These are phyloP conservation scores for Phoma herbarum DNA, from an alignment of 2,329 filamentous ascomycete genomes.

Conservation along the genomic window DNA sequence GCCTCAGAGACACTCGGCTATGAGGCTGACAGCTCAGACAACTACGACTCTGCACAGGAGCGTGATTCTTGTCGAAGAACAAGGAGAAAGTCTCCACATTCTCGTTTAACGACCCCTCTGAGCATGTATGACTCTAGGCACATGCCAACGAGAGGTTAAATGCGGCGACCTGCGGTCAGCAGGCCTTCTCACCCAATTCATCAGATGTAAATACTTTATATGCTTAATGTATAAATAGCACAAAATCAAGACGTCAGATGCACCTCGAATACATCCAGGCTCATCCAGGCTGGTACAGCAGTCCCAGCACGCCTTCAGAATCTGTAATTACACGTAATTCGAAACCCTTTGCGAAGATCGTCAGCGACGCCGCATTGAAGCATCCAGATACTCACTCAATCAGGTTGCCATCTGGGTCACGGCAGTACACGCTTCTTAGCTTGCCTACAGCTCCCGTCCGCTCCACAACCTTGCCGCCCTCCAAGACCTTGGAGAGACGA, in stretches of 20 bases:
- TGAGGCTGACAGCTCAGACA: background rate
- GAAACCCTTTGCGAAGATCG: background rate
- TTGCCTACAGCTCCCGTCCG: conserved; percentile 19
- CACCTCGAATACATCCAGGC: background rate
- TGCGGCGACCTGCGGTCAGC: background rate
- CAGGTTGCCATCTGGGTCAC: conserved; percentile 26
- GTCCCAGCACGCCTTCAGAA: too few species aligned
- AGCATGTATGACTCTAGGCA: background rate
- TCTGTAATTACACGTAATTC: conserved; percentile 6
- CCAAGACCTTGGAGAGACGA: conserved; percentile 1
- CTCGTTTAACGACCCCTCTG: background rate
- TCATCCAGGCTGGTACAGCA: background rate
- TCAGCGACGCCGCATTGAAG: background rate
- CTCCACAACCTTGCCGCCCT: conserved; percentile 18
- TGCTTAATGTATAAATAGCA: too few species aligned
- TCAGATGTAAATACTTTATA: background rate
- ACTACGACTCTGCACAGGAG: background rate
- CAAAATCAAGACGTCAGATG: background rate
- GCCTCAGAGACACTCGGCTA: background rate
- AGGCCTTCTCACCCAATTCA: background rate
- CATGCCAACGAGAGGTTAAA: background rate
- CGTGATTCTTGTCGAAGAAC: background rate
- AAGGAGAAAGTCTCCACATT: background rate
- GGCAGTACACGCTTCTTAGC: conserved; percentile 24
- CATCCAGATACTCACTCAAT: conserved; percentile 19